These are phyloP conservation scores for Astrothelium macrocarpum DNA, from an alignment of 495 filamentous ascomycete genomes.

Conservation along the genomic window DNA sequence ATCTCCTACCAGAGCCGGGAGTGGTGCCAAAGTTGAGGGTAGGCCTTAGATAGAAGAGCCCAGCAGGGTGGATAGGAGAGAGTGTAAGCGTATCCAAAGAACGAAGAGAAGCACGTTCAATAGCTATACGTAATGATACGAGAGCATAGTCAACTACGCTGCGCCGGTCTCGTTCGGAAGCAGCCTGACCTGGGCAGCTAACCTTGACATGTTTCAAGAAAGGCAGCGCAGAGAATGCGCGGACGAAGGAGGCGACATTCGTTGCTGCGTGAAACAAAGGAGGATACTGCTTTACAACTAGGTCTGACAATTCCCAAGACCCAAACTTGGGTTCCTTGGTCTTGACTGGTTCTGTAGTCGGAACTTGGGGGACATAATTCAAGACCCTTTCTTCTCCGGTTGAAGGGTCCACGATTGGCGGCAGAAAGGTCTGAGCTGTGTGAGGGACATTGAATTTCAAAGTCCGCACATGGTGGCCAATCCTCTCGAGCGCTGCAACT, in stretches of 20 bases:
- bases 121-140: slow-evolving; percentile 64
- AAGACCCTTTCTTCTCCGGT: slow-evolving; percentile 65
- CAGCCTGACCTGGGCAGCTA: slow-evolving; percentile 59
- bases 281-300: slow-evolving; percentile 69
- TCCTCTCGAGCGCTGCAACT: slow-evolving; percentile 56
- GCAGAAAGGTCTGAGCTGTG: slow-evolving; percentile 59
- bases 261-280: slow-evolving; percentile 78
- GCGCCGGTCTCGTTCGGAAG: slow-evolving; percentile 56
- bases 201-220: slow-evolving; percentile 60
- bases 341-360: slow-evolving; percentile 21
- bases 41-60: slow-evolving; percentile 60
- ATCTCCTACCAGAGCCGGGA: slow-evolving; percentile 52
- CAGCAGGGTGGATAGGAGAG: slow-evolving; percentile 55
- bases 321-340: slow-evolving; percentile 53
- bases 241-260: slow-evolving; percentile 67
- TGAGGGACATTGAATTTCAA: slow-evolving; percentile 64
- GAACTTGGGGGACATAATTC: slow-evolving; percentile 60
- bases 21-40: slow-evolving; percentile 54
- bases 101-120: slow-evolving; percentile 55
- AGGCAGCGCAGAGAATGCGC: slow-evolving; percentile 51
- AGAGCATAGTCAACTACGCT: slow-evolving; percentile 73
- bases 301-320: slow-evolving; percentile 51
- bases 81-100: slow-evolving; percentile 55
- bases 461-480: slow-evolving; percentile 62
- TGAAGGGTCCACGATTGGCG: slow-evolving; percentile 59